Percentiles rank a stretch among this genome's conserved stretches.
phyloP scores from a whole-genome alignment of 805 yeast genomes.

The Candida adriatica region DNA sequence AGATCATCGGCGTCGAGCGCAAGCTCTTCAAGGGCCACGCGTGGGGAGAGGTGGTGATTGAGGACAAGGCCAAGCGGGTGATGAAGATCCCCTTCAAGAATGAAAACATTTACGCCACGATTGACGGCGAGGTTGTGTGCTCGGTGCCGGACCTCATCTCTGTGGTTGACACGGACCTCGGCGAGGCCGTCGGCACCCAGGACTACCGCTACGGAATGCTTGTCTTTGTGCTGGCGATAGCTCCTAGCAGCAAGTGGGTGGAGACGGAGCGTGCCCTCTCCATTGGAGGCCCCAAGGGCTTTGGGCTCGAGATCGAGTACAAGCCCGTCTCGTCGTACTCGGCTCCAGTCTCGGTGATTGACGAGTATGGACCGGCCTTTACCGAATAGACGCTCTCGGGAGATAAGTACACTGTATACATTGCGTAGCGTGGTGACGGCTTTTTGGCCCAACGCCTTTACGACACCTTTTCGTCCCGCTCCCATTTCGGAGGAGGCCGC shows the following conservation, averaged over 20 bases:
- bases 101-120: conserved; percentile 34
- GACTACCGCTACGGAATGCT: conserved; percentile 39
- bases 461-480: no score
- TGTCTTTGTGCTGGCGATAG: conserved; percentile 36
- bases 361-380: conserved; percentile 22
- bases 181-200: conserved; percentile 43
- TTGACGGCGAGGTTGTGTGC: conserved; percentile 26
- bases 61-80: conserved; percentile 13
- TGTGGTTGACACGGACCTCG: conserved; percentile 34
- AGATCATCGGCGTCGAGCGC: conserved; percentile 36
- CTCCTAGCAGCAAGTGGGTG: conserved; percentile 34
- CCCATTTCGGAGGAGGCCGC: no score
- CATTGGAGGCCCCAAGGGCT: conserved; percentile 35
- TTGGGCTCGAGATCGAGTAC: conserved; percentile 29
- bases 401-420: no score
- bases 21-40: conserved; percentile 36
- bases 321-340: conserved; percentile 30
- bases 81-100: conserved; percentile 40
- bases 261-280: conserved; percentile 29
- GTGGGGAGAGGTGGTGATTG: conserved; percentile 37
- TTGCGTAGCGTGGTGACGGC: no score
- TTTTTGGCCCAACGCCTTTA: no score
- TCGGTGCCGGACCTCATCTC: conserved; percentile 42
- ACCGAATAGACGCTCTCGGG: no score
- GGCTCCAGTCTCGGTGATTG: conserved; percentile 31